Base-by-base conservation (phyloP, 345 rosid genomes). In the Eutrema yunnanense region DNA sequence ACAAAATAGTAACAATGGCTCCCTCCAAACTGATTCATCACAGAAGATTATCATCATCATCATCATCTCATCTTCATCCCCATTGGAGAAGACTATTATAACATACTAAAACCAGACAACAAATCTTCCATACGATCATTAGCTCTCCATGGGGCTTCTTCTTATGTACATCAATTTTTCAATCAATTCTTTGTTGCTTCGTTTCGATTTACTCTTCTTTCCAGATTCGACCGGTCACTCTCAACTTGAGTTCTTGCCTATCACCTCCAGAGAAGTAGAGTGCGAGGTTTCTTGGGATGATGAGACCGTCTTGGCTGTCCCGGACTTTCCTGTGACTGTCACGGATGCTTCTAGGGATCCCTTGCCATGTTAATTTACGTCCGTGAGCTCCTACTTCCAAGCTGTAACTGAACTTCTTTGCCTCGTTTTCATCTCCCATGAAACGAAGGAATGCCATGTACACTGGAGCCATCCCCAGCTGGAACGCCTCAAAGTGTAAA, bases 381-480 rank as follows among this genome's bases (percentile, higher is more conserved):
- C 97, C 95, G 38, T 85, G 84, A 29, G 86, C 97, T 5, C 97
- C 97, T 4, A 90, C 96, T 78, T 93, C 97, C 56, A 89, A 77
- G 71, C 94, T 89, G 81, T 93, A 93, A 84, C 92, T 83, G 78
- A 88, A 93, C 72, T 87, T 84, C 85, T 83, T 86, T 16, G 96
- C 96, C 80, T 90, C 98, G 4, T 84, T 83, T 33, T 93, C 98
- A 57, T 93, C 97, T 8, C 98, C 98, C 98, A 93, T 93, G 75
- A 93, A 93, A 41, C 97, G 88, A 74, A 93, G 75, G 64, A 93
- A 93, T 29, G 98, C 94, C 92, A 93, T 93, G 82, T 93, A 93
- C 16, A 93, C 96, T 13, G 93, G 96, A 9, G 95, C 88, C 84
- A 82, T 80, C 30, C 92, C 98, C 6, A 90, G 82, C 86, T 89